Base-by-base conservation (phyloP, 2,329 filamentous ascomycete species). In the Colletotrichum musae region DNA sequence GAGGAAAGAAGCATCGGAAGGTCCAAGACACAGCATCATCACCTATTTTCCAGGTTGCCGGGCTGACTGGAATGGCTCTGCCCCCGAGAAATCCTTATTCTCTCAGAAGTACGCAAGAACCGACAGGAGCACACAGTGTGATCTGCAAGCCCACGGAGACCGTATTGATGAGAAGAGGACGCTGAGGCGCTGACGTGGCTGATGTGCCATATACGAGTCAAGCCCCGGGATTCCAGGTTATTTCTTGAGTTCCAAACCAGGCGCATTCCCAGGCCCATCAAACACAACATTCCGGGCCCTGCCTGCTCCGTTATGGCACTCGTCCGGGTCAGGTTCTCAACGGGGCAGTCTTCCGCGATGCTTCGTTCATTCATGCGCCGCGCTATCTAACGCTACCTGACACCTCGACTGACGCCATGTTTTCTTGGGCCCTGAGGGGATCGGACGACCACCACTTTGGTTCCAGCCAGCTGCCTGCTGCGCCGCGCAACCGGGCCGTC, bases 321-420 rank as follows among this genome's bases (percentile, higher is more conserved):
- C 5, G 7, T 36, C 32, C 9, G 32, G 32, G 32, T 36, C 9
- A 36, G 32, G 32, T 10, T 36, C 32, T 36, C 32, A 36, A 6
- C 62, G 51, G 45, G 66, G 51, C 51, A 67, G 50, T 39, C 45
- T 67, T 9, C 62, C 32, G 62, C 6, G 24, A 45, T 24, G 56
- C 45, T 45, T 70, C 45, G 10, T 39, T 57, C 45, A 16, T 51
- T 54, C 48, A 45, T 45, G 54, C 61, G 50, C 51, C 45, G 62
- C 63, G 36, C 67, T 43, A 53, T 47, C 43, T 57, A 36, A 52
- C 56, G 58, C 66, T 66, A 57, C 32, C 39, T 53, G 50, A 57
- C 51, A 67, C 67, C 56, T 61, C 66, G 47, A 69, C 66, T 61
- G 62, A 66, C 62, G 56, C 66, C 66, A 60, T 60, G 48, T 48